These are phyloP conservation scores for Pseudonitzschia pungens DNA, from an alignment of 108 stramenopile species.

Conservation along the genomic window DNA sequence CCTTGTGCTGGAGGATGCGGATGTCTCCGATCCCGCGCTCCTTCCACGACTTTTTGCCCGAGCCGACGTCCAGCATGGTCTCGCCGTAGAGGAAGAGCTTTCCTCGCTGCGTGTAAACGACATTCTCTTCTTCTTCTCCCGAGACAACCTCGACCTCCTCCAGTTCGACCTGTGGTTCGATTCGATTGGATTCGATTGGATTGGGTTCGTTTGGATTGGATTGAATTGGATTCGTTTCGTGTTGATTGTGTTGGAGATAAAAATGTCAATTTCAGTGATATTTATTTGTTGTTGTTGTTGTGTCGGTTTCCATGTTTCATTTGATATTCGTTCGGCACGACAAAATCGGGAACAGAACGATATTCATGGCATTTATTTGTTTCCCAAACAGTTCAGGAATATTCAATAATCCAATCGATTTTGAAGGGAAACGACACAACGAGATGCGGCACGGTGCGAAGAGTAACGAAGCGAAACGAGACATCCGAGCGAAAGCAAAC, in stretches of 20 bases:
- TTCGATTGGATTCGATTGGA: background rate
- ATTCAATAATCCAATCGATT: background rate
- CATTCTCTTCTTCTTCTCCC: constrained; percentile 97
- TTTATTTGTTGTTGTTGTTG: too few species aligned
- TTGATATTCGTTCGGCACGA: too few species aligned
- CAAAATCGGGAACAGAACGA: too few species aligned
- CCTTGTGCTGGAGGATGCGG: constrained; percentile 94
- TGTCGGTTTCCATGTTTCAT: too few species aligned
- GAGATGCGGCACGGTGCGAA: background rate
- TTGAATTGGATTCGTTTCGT: too few species aligned
- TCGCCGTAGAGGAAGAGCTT: constrained; percentile 98
- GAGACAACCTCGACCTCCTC: constrained; percentile 98
- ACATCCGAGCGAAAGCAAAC: background rate
- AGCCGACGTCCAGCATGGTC: constrained; percentile 96
- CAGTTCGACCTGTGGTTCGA: constrained; percentile 79
- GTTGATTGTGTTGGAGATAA: too few species aligned
- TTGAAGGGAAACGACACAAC: background rate
- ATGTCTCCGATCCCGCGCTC: constrained; percentile 98
- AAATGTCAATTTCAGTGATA: too few species aligned
- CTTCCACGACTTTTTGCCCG: constrained; percentile 96
- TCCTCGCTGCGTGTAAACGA: constrained; percentile 71
- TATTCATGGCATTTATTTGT: too few species aligned
- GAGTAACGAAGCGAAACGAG: background rate
- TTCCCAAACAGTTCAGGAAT: too few species aligned
- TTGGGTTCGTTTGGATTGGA: background rate